Percentiles rank a stretch among this genome's conserved stretches.
Evolutionary conservation across 768 basidiomycete genomes (phyloP).

Genomic region (Leccinum variicolor): DNA sequence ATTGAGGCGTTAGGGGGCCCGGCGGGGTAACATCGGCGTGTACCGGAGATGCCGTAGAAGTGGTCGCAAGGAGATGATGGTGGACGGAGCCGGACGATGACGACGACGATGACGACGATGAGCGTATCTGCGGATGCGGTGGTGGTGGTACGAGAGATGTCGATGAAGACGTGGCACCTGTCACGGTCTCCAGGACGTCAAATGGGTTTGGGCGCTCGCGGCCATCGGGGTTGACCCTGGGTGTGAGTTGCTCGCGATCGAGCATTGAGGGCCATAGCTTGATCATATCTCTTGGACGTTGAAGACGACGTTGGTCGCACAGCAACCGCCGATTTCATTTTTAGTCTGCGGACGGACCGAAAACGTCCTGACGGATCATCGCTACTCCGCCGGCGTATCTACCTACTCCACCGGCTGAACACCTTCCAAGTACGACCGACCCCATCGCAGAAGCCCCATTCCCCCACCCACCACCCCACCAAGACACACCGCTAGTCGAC

Average conservation of each 20-base stretch:
- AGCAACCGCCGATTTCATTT: slow-evolving; percentile 6
- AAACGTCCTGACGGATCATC: slow-evolving; percentile 4
- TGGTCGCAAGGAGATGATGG: slow-evolving; percentile 30
- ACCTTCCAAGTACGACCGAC: slow-evolving; percentile 27
- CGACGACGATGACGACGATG: slow-evolving; percentile 9
- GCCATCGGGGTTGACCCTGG: slow-evolving; percentile 44
- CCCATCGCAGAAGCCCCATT: slow-evolving; percentile 47
- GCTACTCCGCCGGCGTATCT: slow-evolving; percentile 8
- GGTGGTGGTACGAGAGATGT: slow-evolving; percentile 13
- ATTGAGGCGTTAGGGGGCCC: slow-evolving; percentile 45
- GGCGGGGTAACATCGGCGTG: slow-evolving; percentile 39
- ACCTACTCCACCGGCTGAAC: slow-evolving; percentile 11
- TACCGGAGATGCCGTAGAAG: slow-evolving; percentile 19
- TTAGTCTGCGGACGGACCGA: slow-evolving; percentile 13
- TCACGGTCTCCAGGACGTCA: slow-evolving; percentile 40
- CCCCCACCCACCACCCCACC: slow-evolving; percentile 57
- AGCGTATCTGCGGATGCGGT: slow-evolving; percentile 7
- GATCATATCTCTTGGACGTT: slow-evolving; percentile 46
- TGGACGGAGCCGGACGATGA: slow-evolving; percentile 20
- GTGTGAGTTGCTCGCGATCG: slow-evolving; percentile 53
- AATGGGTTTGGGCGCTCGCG: slow-evolving; percentile 59
- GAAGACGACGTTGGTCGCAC: slow-evolving; percentile 8
- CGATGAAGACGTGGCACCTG: slow-evolving; percentile 21
- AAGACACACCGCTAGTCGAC: slow-evolving; percentile 45
- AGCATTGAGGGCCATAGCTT: slow-evolving; percentile 60